These are phyloP conservation scores for Cladosporium sp. DNA, from an alignment of 2,329 filamentous ascomycete genomes.

Conservation along the genomic window DNA sequence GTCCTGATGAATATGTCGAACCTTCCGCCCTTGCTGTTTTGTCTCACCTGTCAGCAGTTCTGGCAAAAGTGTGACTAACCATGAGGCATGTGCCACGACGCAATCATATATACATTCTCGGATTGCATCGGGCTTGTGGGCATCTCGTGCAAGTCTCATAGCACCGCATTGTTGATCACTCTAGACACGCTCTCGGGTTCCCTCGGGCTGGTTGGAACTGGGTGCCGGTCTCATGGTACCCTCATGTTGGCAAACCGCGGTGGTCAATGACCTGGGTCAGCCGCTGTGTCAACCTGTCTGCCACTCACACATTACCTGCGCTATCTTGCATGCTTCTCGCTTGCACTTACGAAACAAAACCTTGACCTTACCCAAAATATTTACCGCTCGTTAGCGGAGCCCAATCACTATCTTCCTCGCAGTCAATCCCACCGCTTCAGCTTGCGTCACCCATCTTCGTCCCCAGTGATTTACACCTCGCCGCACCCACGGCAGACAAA, in stretches of 20 bases:
- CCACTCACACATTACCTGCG: neutral
- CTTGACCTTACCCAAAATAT: neutral
- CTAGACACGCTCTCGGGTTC: neutral
- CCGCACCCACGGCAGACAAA: too few species aligned
- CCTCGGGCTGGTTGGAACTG: neutral
- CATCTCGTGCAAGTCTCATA: neutral
- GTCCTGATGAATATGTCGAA: neutral
- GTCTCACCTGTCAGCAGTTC: neutral
- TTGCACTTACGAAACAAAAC: neutral
- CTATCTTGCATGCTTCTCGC: neutral
- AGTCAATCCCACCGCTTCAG: neutral
- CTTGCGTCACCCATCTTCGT: neutral
- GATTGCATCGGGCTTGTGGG: conserved; percentile 4
- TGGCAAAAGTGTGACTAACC: neutral
- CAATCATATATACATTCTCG: neutral
- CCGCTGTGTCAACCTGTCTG: neutral
- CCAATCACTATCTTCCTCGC: neutral
- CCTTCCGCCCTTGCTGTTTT: neutral
- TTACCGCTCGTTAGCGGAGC: neutral
- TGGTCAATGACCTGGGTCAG: conserved; percentile 13
- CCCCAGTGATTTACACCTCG: neutral
- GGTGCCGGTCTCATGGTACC: neutral
- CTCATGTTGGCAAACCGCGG: conserved; percentile 1
- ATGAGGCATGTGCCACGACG: neutral
- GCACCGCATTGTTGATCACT: neutral